Base-by-base conservation (phyloP, 176 grass and related monocot genomes). In the Melocanna baccifera region DNA sequence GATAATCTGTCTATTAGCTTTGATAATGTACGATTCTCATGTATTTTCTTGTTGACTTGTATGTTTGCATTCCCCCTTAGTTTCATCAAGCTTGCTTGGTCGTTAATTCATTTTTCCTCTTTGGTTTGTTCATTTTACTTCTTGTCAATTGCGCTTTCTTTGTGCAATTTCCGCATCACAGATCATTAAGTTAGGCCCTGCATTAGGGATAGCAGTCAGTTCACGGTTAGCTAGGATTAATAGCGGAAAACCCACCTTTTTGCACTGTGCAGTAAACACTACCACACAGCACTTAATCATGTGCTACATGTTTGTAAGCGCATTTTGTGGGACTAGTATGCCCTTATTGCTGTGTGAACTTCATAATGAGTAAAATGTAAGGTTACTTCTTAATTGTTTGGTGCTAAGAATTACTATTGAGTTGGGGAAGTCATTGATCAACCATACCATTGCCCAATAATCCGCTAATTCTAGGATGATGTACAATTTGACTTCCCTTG, bases 51-150 rank as follows among this genome's bases (percentile, higher is more conserved):
- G 20, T 69, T 85, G 20, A n/a, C 45, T 81, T 81, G 0, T 46
- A 55, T 80, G 11, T 75, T 12, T 75, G 84, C 74, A 79, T 55
- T 66, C 12, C 9, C 32, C n/a, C 68, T 66, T 62, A 26, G 23
- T 80, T 79, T 84, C 10, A 4, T 43, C 20, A 80, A 37, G 51
- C 41, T 62, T 84, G n/a, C 37, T 80, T 73, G 22, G 28, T 78
- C 12, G 2, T 74, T 1, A 67, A 29, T 29, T 47, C 22, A 5
- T 25, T 45, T 29, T 32, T 73, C 34, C 57, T 78, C 25, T 50
- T 70, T 43, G 1, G 2, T 50, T 71, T 29, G 36, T 66, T 37
- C 52, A 18, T 56, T 76, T 12, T 56, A 67, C 15, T 22, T 64
- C 40, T 52, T 56, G 51, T 71, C 14, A 4, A 7, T 39, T 40